Evolutionary conservation across 1,284 basidiomycete species (phyloP).

Genomic region (Microbotryum silenes-acaulis): DNA sequence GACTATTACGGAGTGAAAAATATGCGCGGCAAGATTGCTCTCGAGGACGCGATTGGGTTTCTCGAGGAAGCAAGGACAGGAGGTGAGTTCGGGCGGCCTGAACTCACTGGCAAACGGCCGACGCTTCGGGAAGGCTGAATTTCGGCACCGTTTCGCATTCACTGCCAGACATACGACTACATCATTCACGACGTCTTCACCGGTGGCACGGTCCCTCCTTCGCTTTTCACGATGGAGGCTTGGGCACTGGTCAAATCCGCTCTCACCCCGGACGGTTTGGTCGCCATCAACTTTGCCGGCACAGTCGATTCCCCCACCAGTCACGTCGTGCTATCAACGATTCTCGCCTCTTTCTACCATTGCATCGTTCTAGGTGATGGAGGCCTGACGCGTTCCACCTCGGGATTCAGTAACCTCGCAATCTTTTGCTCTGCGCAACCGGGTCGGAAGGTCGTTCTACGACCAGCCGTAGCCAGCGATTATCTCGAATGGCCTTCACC

Average conservation of each 20-base stretch:
- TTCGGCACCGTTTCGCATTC: constrained; percentile 36
- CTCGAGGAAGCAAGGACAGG: constrained; percentile 40
- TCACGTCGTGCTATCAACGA: constrained; percentile 58
- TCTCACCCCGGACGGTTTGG: constrained; percentile 62
- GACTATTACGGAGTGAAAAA: constrained; percentile 67
- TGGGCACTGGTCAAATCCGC: constrained; percentile 61
- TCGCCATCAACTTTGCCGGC: constrained; percentile 74
- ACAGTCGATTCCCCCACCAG: constrained; percentile 55
- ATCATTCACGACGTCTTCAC: constrained; percentile 87
- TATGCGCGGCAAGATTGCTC: constrained; percentile 53
- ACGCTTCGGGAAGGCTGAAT: neutral
- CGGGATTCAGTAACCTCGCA: constrained; percentile 27
- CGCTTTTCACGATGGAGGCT: constrained; percentile 73
- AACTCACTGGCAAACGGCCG: neutral
- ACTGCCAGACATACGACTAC: constrained; percentile 54
- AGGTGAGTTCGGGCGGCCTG: constrained; percentile 23
- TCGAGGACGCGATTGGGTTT: constrained; percentile 68
- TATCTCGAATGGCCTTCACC: constrained; percentile 11
- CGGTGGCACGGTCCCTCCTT: constrained; percentile 71
- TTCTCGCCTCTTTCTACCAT: constrained; percentile 57
- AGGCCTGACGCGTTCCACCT: neutral
- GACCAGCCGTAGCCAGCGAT: constrained; percentile 7
- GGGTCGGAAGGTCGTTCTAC: constrained; percentile 4
- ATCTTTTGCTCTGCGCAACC: constrained; percentile 16
- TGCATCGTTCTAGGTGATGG: constrained; percentile 76